Conservation (phyloP, 2,329 filamentous ascomycete genomes). For the Arthrobotrys musiformis region DNA sequence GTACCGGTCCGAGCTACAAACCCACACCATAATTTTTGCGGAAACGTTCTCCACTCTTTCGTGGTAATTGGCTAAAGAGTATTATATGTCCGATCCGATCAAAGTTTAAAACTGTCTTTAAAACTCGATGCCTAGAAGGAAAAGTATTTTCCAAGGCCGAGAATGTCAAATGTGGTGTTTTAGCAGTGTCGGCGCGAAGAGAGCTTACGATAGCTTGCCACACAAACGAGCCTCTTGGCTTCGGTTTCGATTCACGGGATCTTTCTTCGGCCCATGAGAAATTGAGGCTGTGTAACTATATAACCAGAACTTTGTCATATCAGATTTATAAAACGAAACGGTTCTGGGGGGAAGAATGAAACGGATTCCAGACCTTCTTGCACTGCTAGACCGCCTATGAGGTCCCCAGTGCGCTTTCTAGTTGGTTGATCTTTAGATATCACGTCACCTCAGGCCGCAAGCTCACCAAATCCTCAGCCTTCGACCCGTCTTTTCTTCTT, state of each 20-base stretch:
- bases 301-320: not conserved
- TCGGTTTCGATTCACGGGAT: not conserved
- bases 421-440: not conserved
- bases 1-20: not conserved
- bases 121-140: constrained; percentile 14
- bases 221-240: not conserved
- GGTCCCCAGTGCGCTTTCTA: not conserved
- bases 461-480: not conserved
- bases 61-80: not conserved
- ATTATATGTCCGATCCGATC: constrained; percentile 9
- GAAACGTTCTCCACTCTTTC: not conserved
- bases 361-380: constrained; percentile 3
- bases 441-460: not conserved
- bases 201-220: not conserved
- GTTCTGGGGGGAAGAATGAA: not conserved
- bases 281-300: constrained; percentile 14
- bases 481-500: not conserved
- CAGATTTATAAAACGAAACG: constrained; percentile 14
- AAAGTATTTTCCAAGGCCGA: not conserved
- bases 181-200: constrained; percentile 11
- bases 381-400: not conserved
- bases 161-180: not conserved
- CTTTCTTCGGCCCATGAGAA: not conserved
- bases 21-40: not conserved
- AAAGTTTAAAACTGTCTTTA: not conserved